Evolutionary conservation across 2,329 filamentous ascomycete species (phyloP).

Genomic region (Pezicula carpinea): DNA sequence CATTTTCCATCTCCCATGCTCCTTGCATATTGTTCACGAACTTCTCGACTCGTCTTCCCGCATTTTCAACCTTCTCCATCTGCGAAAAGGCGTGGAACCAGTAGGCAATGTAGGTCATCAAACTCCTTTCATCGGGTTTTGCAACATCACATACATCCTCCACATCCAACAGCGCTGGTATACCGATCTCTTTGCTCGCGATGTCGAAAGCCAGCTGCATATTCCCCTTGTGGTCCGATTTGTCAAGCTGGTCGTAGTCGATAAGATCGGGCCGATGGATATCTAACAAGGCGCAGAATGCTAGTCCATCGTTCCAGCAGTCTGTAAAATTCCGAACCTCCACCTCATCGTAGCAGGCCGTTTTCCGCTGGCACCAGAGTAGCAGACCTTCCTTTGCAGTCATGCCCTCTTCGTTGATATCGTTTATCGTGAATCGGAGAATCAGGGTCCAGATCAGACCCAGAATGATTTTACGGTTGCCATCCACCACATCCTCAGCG

Average conservation of each 20-base stretch:
- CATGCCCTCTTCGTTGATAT: slow-evolving; percentile 97
- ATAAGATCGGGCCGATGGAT: slow-evolving; percentile 97
- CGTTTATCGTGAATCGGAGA: slow-evolving; percentile 94
- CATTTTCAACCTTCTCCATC: slow-evolving; percentile 98
- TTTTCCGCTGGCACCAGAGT: slow-evolving; percentile 97
- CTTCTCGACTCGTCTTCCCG: slow-evolving; percentile 92
- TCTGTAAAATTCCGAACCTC: slow-evolving; percentile 90
- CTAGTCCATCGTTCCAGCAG: slow-evolving; percentile 96
- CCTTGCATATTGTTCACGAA: slow-evolving; percentile 99
- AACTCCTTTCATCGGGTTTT: slow-evolving; percentile 89
- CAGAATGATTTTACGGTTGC: slow-evolving; percentile 94
- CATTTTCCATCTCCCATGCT: slow-evolving; percentile 99
- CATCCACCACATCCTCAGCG: slow-evolving; percentile 96
- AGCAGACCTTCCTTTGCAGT: slow-evolving; percentile 94
- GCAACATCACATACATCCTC: slow-evolving; percentile 97
- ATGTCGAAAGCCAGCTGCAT: slow-evolving; percentile 99
- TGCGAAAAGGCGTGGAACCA: slow-evolving; percentile 99
- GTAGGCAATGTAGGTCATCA: slow-evolving; percentile 99
- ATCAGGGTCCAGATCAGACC: slow-evolving; percentile 98
- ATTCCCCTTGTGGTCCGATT: slow-evolving; percentile 89
- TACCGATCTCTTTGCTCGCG: slow-evolving; percentile 92
- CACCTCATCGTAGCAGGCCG: slow-evolving; percentile 95
- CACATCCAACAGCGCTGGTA: slow-evolving; percentile 90
- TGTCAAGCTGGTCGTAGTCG: slow-evolving; percentile 92
- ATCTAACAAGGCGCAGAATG: slow-evolving; percentile 92